These are phyloP conservation scores for Aureobasidium sp. DNA, from an alignment of 2,329 filamentous ascomycete species.

Conservation along the genomic window DNA sequence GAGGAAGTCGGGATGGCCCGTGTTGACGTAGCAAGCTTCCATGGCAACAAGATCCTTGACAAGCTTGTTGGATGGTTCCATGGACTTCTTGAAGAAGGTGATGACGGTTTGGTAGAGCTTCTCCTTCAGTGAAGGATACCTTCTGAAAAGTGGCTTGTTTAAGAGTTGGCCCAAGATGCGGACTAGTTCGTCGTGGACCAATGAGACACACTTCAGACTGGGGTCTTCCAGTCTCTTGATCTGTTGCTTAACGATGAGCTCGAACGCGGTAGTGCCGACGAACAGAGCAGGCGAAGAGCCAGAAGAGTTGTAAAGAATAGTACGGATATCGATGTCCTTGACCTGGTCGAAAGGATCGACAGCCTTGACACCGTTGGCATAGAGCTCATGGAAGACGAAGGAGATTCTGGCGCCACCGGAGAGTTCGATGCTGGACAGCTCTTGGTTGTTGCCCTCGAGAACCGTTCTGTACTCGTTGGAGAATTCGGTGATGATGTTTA, in stretches of 20 bases:
- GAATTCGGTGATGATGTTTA: constrained; percentile 99
- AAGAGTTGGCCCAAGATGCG: constrained; percentile 89
- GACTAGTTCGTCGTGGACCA: constrained; percentile 96
- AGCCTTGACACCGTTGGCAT: constrained; percentile 94
- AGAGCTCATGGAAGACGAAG: constrained; percentile 98
- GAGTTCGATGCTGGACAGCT: constrained; percentile 87
- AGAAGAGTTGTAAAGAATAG: constrained; percentile 97
- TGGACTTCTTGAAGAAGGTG: constrained; percentile 92
- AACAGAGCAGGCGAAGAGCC: constrained; percentile 94
- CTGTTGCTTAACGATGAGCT: constrained; percentile 96
- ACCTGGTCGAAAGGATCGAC: constrained; percentile 96
- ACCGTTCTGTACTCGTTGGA: constrained; percentile 96
- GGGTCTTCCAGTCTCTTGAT: constrained; percentile 95
- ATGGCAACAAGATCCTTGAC: constrained; percentile 88
- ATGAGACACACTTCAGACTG: constrained; percentile 91
- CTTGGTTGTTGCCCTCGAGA: constrained; percentile 91
- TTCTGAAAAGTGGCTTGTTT: constrained; percentile 79
- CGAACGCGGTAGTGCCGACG: constrained; percentile 95
- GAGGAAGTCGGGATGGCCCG: constrained; percentile 93
- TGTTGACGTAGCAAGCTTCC: constrained; percentile 98
- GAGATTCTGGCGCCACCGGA: constrained; percentile 97
- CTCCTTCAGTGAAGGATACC: constrained; percentile 93
- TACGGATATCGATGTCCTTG: constrained; percentile 96
- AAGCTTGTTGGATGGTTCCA: constrained; percentile 97
- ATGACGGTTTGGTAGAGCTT: constrained; percentile 94